A percentile compares a stretch with the other conserved stretches of the same genome.
Conservation (phyloP, 306 rosid genomes). For the Luffa aegyptiaca region DNA sequence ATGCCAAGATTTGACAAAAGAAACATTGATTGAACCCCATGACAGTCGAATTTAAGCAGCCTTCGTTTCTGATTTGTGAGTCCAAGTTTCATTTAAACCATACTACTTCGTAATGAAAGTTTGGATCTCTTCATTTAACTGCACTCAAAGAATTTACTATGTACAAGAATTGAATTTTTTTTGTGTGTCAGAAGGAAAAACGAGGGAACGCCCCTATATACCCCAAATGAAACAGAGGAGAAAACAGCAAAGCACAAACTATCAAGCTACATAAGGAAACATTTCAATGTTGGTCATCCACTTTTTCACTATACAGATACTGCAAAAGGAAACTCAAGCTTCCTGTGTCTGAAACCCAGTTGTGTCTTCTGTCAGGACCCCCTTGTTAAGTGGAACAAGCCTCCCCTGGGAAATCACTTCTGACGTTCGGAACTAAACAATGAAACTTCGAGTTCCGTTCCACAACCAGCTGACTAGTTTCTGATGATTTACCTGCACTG, state of each 20-base stretch:
- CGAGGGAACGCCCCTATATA: too few relatives aligned
- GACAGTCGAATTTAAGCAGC: too few relatives aligned
- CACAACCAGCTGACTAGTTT: background rate
- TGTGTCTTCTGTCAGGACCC: background rate
- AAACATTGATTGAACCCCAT: background rate
- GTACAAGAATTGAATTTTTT: background rate
- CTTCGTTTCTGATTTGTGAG: too few relatives aligned
- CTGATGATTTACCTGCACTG: background rate
- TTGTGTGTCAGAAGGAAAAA: background rate
- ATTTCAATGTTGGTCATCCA: background rate
- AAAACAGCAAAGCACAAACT: background rate
- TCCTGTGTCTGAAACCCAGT: background rate
- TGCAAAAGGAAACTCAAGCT: background rate
- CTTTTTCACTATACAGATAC: background rate
- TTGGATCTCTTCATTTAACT: background rate
- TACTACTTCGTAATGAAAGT: background rate
- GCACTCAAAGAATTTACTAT: background rate
- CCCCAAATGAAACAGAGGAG: background rate
- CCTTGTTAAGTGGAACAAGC: background rate
- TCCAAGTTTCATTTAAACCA: background rate
- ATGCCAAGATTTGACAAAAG: background rate
- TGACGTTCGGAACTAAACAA: background rate
- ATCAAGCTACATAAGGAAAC: background rate
- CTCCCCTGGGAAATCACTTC: background rate
- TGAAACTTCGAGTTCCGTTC: background rate